These are phyloP conservation scores for Sclerotinia nivalis DNA, from an alignment of 2,329 filamentous ascomycete species.

Conservation along the genomic window DNA sequence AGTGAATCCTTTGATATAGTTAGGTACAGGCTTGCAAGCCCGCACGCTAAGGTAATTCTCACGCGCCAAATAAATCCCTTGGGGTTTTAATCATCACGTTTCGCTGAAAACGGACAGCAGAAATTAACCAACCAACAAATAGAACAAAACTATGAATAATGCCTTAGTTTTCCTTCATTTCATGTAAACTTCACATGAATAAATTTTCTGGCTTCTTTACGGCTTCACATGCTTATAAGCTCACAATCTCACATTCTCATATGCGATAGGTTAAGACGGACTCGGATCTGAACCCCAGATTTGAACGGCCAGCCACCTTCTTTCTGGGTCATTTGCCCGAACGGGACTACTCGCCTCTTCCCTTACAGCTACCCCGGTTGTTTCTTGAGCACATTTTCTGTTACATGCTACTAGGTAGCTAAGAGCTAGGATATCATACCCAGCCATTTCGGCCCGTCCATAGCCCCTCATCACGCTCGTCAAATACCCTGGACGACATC, in stretches of 20 bases:
- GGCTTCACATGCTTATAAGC: not conserved
- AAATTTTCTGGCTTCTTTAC: not conserved
- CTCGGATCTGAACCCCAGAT: not conserved
- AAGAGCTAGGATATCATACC: not conserved
- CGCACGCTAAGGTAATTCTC: not conserved
- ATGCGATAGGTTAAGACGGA: not conserved
- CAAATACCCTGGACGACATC: not conserved
- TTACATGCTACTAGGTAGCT: constrained; percentile 12
- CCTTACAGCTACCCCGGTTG: not conserved
- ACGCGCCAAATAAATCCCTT: not conserved
- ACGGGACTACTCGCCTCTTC: not conserved
- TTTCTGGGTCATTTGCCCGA: not conserved
- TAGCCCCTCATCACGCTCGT: not conserved
- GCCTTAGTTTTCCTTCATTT: not conserved
- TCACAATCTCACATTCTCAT: not conserved
- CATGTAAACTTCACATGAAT: not conserved
- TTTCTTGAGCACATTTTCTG: not conserved
- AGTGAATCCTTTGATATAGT: not conserved
- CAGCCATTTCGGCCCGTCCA: not conserved
- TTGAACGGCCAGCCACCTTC: not conserved
- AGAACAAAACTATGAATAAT: not conserved
- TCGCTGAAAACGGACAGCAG: constrained; percentile 4
- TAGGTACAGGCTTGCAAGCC: not conserved
- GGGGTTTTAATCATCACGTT: not conserved
- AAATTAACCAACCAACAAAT: not conserved